These are phyloP conservation scores for Russula vinacea DNA, from an alignment of 768 basidiomycete species.

Conservation along the genomic window DNA sequence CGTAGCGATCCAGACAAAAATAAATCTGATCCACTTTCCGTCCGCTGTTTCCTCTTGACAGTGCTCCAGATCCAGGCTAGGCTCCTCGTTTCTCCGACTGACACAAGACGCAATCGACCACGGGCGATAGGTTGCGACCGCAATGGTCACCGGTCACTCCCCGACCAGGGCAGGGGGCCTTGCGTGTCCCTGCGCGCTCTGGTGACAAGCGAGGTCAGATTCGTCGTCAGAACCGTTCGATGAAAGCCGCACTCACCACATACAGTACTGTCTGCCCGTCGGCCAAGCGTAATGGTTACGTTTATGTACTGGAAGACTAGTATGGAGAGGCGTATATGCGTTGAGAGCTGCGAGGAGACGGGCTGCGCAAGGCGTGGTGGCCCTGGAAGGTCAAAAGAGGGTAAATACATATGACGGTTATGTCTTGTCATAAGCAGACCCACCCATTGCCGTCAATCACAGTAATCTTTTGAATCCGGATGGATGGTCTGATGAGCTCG, in stretches of 20 bases:
- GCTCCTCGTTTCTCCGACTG: not conserved
- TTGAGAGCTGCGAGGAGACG: not conserved
- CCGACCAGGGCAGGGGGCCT: not conserved
- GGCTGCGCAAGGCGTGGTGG: no score
- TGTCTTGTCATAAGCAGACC: not conserved
- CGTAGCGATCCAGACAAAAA: not conserved
- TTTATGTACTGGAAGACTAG: not conserved
- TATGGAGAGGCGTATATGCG: not conserved
- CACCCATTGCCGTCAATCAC: not conserved
- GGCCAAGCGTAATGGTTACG: not conserved
- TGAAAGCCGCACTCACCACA: slow-evolving; percentile 11
- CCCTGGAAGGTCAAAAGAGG: no score
- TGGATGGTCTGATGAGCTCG: no score
- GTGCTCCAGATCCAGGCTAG: not conserved
- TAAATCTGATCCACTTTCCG: slow-evolving; percentile 3
- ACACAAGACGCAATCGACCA: not conserved
- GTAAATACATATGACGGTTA: no score
- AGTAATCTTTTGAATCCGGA: not conserved
- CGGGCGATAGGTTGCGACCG: not conserved
- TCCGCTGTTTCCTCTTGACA: not conserved
- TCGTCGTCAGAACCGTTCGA: slow-evolving; percentile 2
- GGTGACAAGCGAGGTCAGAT: slow-evolving; percentile 6
- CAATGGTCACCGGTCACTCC: not conserved
- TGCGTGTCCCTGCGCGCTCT: not conserved
- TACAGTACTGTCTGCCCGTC: not conserved